phyloP scores from a whole-genome alignment of 495 filamentous ascomycete species.

The Astrocystis sublimbata region DNA sequence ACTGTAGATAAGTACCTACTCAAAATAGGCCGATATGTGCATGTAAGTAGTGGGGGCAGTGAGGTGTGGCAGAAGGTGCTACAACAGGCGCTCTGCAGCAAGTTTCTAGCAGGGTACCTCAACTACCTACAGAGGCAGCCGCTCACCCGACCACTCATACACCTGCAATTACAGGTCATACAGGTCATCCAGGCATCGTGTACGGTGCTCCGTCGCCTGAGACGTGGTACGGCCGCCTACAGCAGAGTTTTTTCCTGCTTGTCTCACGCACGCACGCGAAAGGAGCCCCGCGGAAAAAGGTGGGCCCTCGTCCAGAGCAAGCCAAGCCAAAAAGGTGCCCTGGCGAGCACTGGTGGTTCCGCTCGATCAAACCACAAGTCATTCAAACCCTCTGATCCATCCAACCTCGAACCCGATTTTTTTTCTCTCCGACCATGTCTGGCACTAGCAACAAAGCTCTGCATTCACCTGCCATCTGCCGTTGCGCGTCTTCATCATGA shows the following conservation, averaged over 20 bases:
- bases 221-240: no score
- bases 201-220: not conserved
- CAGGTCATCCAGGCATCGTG: no score
- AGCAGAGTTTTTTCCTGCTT: constrained; percentile 3
- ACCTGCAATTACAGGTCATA: not conserved
- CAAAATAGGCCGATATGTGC: no score
- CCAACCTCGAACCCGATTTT: constrained; percentile 6
- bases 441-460: constrained; percentile 11
- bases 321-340: no score
- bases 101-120: no score
- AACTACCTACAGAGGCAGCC: not conserved
- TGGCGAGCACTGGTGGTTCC: no score
- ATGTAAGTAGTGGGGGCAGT: no score
- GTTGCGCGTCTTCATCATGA: constrained; percentile 27
- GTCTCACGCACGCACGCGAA: constrained; percentile 14
- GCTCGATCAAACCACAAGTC: constrained; percentile 10
- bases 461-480: constrained; percentile 20
- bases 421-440: not conserved
- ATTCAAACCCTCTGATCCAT: constrained; percentile 1
- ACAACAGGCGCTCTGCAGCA: no score
- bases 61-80: no score
- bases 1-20: no score
- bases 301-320: no score
- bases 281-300: constrained; percentile 13
- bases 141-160: not conserved